A percentile compares a stretch with the other conserved stretches of the same genome.
These are phyloP conservation scores for Podospora tetraspora DNA, from an alignment of 495 filamentous ascomycete species.

Conservation along the genomic window DNA sequence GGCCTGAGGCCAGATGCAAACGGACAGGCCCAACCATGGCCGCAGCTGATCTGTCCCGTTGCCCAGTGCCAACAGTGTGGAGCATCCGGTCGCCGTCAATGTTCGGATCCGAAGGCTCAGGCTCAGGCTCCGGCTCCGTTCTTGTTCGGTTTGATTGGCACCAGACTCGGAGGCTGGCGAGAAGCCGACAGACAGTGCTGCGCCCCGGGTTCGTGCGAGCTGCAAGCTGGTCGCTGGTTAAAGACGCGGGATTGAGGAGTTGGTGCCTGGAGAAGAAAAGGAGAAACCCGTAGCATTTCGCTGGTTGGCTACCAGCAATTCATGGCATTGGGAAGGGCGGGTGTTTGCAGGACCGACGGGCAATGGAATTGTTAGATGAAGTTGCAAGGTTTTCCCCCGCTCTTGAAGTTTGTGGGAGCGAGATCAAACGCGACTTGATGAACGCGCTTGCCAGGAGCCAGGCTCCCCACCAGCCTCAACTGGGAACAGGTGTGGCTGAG, in stretches of 20 bases:
- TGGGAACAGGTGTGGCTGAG: background rate
- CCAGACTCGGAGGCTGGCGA: background rate
- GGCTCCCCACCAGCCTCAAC: background rate
- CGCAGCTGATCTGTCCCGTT: conserved; percentile 9
- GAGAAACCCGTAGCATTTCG: background rate
- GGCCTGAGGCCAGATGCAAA: conserved; percentile 17
- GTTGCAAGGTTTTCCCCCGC: background rate
- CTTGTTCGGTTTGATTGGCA: background rate
- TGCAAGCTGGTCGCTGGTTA: background rate
- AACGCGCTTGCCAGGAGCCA: background rate
- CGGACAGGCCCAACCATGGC: conserved; percentile 10
- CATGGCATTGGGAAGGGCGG: background rate
- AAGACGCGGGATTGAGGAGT: conserved; percentile 6
- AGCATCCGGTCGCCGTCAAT: background rate
- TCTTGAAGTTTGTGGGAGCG: background rate
- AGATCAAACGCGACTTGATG: background rate
- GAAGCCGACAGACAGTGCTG: background rate
- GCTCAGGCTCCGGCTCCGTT: background rate
- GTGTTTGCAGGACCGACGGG: background rate
- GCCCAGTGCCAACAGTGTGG: background rate
- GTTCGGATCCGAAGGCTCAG: background rate
- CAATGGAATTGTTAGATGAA: background rate
- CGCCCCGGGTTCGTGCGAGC: background rate
- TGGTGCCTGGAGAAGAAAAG: background rate
- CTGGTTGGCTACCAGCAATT: background rate